These are phyloP conservation scores for Suhomyces vadensis DNA, from an alignment of 805 yeast genomes.

Conservation along the genomic window DNA sequence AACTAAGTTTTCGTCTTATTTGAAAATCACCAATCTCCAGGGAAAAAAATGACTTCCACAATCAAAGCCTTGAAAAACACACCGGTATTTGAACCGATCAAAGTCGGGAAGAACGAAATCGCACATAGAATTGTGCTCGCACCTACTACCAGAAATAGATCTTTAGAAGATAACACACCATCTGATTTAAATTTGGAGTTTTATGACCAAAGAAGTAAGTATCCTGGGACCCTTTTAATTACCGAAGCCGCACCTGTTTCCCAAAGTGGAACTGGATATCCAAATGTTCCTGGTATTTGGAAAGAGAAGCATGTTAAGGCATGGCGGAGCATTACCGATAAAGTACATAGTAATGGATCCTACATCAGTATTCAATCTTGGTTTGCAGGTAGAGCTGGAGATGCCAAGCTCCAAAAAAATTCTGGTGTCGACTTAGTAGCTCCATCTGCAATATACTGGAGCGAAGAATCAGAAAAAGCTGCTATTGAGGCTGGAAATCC, in stretches of 20 bases:
- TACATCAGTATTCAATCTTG: conserved; percentile 15
- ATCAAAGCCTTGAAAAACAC: conserved; percentile 26
- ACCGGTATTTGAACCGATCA: conserved; percentile 45
- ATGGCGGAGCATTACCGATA: conserved; percentile 24
- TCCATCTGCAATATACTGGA: conserved; percentile 40
- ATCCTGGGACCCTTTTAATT: conserved; percentile 59
- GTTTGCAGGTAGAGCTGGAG: conserved; percentile 24
- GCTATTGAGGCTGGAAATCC: conserved; percentile 34
- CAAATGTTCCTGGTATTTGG: conserved; percentile 19
- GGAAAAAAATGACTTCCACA: too few relatives aligned
- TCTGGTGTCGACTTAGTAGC: conserved; percentile 40
- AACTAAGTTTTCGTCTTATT: too few relatives aligned
- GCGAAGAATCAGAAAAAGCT: conserved; percentile 33
- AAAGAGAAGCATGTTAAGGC: conserved; percentile 25
- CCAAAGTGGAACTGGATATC: conserved; percentile 30
- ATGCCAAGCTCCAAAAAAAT: conserved; percentile 35
- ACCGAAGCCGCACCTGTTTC: conserved; percentile 39
- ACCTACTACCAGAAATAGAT: conserved; percentile 53
- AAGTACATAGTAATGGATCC: conserved; percentile 16
- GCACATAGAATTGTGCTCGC: conserved; percentile 48
- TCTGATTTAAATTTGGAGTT: conserved; percentile 51
- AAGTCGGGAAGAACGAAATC: conserved; percentile 40
- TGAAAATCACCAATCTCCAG: too few relatives aligned
- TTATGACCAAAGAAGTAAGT: conserved; percentile 55
- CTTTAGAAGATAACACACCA: conserved; percentile 41